Base-by-base conservation (phyloP, 352 stramenopile species). In the Pythium phragmitis region DNA sequence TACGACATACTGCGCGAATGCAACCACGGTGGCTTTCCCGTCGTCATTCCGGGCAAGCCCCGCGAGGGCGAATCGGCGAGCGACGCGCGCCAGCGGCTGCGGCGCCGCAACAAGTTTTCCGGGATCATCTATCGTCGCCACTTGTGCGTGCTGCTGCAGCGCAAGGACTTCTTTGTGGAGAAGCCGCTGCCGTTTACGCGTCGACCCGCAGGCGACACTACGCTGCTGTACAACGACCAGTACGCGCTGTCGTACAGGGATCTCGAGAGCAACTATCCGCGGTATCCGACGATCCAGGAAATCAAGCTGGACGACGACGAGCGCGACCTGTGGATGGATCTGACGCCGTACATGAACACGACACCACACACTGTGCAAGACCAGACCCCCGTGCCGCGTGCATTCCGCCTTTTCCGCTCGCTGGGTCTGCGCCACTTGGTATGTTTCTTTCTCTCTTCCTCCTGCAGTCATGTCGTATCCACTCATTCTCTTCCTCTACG, bases 271-370 rank as follows among this genome's bases (percentile, higher is more conserved):
- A 91, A 84, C 65, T 92, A 90, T 43, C 88, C 88, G 16, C 82
- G 87, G 14, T 96, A 85, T 54, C 88, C 88, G 28, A 89, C 76
- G 9, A 87, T 95, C 39, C 73, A 79, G 7, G 86, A 95, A 13
- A 92, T 94, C 68, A 92, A 98, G 62, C 63, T 97, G 6, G 92
- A 98, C 58, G 95, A 96, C 14, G 96, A 96, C 65, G 86, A 95
- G 58, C 74, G 78, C 0, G 80, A 92, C 30, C 58, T 95, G 60
- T 95, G 86, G 86, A 90, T 99, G 71, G 95, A 99, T 70, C 73
- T 99, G 23, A 91, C 96, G n/a, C 96, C 97, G 1, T 99, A 99
- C 79, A 97, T 98, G 68, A 99, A 99, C 74, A 90, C 94, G 23
- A 97, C 95, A 21, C 95, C 96, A 6, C 96, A 98, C 69, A 98